These are phyloP conservation scores for Craterostigma plantagineum DNA, from an alignment of 257 asterid species.

Conservation along the genomic window DNA sequence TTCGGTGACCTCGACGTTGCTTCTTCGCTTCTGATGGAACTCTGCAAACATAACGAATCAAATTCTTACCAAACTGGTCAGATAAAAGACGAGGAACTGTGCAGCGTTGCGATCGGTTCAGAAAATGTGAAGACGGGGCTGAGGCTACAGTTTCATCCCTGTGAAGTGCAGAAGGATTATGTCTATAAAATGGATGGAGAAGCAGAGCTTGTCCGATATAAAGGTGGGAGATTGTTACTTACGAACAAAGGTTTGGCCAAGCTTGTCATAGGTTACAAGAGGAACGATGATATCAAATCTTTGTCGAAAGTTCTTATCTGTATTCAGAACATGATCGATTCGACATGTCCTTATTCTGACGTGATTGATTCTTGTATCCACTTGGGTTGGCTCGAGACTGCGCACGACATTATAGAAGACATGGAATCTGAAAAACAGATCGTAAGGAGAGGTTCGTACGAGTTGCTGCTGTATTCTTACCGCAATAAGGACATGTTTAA, in stretches of 20 bases:
- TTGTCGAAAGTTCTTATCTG: conserved; percentile 42
- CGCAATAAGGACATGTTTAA: conserved; percentile 24
- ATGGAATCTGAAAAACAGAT: conserved; percentile 28
- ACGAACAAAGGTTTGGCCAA: conserved; percentile 54
- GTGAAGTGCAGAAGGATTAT: conserved; percentile 29
- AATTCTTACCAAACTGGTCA: conserved; percentile 7
- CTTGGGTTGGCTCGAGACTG: conserved; percentile 78
- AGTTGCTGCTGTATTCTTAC: conserved; percentile 44
- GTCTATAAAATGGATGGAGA: conserved; percentile 23
- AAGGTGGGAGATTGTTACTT: conserved; percentile 38
- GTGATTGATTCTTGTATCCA: conserved; percentile 43
- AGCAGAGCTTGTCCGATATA: conserved; percentile 21
- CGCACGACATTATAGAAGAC: conserved; percentile 88
- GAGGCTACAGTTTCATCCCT: conserved; percentile 36
- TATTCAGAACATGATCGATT: conserved; percentile 21
- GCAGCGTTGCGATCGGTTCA: conserved; percentile 46
- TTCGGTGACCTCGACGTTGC: conserved; percentile 63
- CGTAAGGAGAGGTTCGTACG: conserved; percentile 18
- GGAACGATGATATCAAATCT: conserved; percentile 28
- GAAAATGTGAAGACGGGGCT: conserved; percentile 43
- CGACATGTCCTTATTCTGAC: conserved; percentile 20
- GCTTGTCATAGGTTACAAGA: conserved; percentile 36
- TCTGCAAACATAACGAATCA: conserved; percentile 15
- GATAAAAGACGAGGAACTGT: conserved; percentile 16
- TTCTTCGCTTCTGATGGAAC: conserved; percentile 36